These are phyloP conservation scores for Diaporthe eres DNA, from an alignment of 2,329 filamentous ascomycete species.

Conservation along the genomic window DNA sequence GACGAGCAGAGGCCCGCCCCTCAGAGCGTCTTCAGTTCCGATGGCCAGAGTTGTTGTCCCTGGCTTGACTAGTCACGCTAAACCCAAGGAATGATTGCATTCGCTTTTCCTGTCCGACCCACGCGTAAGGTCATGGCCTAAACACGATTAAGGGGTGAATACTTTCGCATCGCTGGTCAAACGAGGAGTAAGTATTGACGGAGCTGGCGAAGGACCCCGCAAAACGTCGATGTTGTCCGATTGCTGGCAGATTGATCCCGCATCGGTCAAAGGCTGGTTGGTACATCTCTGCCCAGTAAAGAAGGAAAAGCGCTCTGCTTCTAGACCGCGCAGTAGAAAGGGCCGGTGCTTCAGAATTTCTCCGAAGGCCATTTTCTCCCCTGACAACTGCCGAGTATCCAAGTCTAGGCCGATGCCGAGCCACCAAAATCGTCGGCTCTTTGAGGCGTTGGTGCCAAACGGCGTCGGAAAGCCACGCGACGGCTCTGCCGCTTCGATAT, in stretches of 20 bases:
- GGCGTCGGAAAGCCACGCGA: constrained; percentile 14
- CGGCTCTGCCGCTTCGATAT: constrained; percentile 20
- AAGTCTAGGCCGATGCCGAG: background rate
- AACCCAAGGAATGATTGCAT: background rate
- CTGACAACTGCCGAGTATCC: background rate
- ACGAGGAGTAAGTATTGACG: background rate
- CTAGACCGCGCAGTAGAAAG: background rate
- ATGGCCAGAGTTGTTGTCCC: background rate
- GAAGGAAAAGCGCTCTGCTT: background rate
- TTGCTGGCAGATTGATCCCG: background rate
- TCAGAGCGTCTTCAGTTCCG: background rate
- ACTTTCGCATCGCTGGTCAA: background rate
- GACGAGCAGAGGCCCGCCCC: background rate
- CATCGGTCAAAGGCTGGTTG: background rate
- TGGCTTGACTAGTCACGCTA: background rate
- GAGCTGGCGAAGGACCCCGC: background rate
- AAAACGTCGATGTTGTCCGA: background rate
- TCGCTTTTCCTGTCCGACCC: background rate
- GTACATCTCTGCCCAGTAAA: background rate
- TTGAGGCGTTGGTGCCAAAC: background rate
- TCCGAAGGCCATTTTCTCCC: background rate
- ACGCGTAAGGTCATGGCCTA: background rate
- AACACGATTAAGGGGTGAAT: background rate
- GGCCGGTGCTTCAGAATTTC: background rate
- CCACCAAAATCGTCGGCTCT: background rate